Conservation (phyloP, 345 rosid genomes). For the Gossypium australe region DNA sequence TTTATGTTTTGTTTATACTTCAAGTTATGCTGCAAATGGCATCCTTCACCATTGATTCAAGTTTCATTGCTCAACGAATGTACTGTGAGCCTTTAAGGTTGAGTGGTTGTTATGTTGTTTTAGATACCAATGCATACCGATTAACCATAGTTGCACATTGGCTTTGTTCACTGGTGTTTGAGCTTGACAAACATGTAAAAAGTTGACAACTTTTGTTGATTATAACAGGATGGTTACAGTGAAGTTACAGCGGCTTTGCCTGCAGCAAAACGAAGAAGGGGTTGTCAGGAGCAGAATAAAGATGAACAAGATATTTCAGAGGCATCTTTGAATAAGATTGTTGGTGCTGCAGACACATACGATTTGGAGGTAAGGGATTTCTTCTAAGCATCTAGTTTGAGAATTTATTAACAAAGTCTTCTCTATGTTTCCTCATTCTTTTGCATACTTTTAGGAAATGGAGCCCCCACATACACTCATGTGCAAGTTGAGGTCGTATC, state of each 20-base stretch:
- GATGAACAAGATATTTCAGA: conserved; percentile 53
- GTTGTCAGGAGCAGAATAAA: conserved; percentile 31
- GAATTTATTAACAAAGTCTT: neutral
- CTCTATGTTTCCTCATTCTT: neutral
- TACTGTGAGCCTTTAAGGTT: neutral
- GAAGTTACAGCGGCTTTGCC: conserved; percentile 35
- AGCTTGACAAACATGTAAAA: neutral
- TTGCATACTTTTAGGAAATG: conserved; percentile 40
- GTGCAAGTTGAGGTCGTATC: conserved; percentile 54
- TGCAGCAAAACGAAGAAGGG: conserved; percentile 38
- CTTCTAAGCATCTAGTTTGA: neutral
- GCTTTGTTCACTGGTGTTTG: neutral
- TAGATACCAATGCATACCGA: neutral
- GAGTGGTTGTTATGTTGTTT: neutral
- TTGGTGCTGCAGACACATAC: conserved; percentile 48
- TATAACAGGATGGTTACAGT: conserved; percentile 29
- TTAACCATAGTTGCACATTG: neutral
- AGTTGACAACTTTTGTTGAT: neutral
- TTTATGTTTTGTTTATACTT: neutral
- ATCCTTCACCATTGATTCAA: neutral
- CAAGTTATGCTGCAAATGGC: neutral
- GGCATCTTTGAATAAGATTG: conserved; percentile 44
- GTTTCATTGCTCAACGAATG: too few relatives aligned
- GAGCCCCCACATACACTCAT: conserved; percentile 53
- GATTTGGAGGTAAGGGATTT: conserved; percentile 37